Base-by-base conservation (phyloP, 2,329 filamentous ascomycete genomes). In the Monosporascus sp. region DNA sequence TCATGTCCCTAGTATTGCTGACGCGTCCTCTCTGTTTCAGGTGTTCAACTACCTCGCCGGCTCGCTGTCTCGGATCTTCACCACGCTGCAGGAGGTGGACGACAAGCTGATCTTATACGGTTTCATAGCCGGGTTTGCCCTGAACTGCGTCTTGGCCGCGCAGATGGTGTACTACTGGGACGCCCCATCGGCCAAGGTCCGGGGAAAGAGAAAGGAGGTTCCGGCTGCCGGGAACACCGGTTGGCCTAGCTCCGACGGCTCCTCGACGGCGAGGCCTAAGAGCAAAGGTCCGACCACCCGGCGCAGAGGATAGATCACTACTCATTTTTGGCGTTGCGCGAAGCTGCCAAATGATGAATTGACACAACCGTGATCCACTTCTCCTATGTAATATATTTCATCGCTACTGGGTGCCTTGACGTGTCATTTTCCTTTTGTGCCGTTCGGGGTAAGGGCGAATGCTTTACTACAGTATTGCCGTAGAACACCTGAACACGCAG, bases 151-250 rank as follows among this genome's bases (percentile, higher is more conserved):
- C 53, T 79, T 99, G 54, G 92, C 92, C 16, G 74, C 80, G 40
- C 94, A 99, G 77, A 94, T 99, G 88, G 68, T 96, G 27, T 96
- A 92, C 74, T 97, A 97, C 78, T 99, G 94, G 94, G 96, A 97
- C 66, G 74, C 78, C 7, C 80, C 81, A 9, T 76, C 79, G 48
- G 66, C 66, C 54, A 71, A 71, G 66, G 68, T 64, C 16, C 67
- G 70, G 60, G 70, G 70, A 24, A 74, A 73, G 67, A 69, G 66
- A 59, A 72, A 70, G 68, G 70, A 68, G 53, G 60, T 63, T 20
- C 58, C 60, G 24, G 52, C 60, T 35, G 60, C 60, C 22, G 52
- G 61, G 26, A 50, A 61, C 35, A 20, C 51, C 17, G 22, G 20
- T 41, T 53, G 58, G 6, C 53, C 63, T 40, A 61, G 59, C 38